phyloP scores from a whole-genome alignment of 2,329 filamentous ascomycete species.

The Biscogniauxia marginata region DNA sequence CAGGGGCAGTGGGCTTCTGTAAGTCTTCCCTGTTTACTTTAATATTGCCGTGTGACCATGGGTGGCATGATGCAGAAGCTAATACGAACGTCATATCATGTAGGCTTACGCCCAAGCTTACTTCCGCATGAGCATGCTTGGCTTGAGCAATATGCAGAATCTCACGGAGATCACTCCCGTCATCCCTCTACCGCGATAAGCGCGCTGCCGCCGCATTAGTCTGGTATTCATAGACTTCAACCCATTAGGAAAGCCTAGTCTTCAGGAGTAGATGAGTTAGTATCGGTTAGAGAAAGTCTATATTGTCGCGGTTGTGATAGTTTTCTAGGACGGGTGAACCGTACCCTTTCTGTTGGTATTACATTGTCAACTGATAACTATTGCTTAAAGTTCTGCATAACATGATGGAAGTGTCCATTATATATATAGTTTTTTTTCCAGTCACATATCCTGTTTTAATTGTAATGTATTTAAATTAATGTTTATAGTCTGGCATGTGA shows the following conservation, averaged over 20 bases:
- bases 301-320: neutral
- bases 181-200: conserved; percentile 28
- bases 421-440: no score
- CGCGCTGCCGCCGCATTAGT: neutral
- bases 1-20: conserved; percentile 24
- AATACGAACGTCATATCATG: neutral
- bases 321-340: neutral
- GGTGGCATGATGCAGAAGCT: neutral
- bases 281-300: neutral
- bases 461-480: no score
- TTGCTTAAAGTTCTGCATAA: neutral
- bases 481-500: no score
- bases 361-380: neutral
- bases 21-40: conserved; percentile 7
- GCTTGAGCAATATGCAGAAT: conserved; percentile 44
- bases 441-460: no score
- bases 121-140: conserved; percentile 43
- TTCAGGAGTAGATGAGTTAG: no score
- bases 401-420: neutral
- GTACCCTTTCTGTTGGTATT: neutral
- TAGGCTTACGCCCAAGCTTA: conserved; percentile 41
- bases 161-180: conserved; percentile 44
- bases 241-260: no score
- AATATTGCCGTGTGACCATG: neutral
- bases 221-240: neutral